phyloP scores from a whole-genome alignment of 768 basidiomycete genomes.

The Suillus lakei region DNA sequence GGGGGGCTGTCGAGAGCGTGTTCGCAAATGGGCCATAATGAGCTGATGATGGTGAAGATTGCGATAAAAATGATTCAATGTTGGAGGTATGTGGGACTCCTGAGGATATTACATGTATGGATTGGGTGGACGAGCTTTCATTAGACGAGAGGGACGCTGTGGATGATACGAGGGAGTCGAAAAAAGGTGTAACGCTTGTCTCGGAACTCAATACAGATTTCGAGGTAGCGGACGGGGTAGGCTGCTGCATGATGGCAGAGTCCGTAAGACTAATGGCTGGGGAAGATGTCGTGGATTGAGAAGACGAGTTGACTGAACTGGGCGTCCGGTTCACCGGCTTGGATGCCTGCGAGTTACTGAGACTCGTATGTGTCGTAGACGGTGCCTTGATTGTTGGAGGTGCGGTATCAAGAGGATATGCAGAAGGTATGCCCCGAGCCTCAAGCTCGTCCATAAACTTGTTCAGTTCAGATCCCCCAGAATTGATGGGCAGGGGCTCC shows the following conservation, averaged over 20 bases:
- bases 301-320: background rate
- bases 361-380: background rate
- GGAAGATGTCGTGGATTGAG: background rate
- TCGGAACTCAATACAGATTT: background rate
- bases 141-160: background rate
- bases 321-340: background rate
- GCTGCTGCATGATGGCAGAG: background rate
- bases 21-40: constrained; percentile 12
- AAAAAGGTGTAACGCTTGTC: background rate
- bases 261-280: background rate
- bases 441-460: constrained; percentile 7
- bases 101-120: background rate
- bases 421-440: background rate
- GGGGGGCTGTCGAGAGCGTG: background rate
- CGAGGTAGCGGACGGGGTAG: background rate
- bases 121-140: background rate
- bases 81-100: background rate
- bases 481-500: constrained; percentile 1
- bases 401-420: background rate
- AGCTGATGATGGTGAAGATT: background rate
- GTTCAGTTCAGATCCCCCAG: constrained; percentile 1
- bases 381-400: background rate
- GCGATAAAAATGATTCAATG: background rate
- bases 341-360: background rate
- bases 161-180: background rate